Conservation (phyloP, 306 rosid species). For the Spatholobus suberectus region DNA sequence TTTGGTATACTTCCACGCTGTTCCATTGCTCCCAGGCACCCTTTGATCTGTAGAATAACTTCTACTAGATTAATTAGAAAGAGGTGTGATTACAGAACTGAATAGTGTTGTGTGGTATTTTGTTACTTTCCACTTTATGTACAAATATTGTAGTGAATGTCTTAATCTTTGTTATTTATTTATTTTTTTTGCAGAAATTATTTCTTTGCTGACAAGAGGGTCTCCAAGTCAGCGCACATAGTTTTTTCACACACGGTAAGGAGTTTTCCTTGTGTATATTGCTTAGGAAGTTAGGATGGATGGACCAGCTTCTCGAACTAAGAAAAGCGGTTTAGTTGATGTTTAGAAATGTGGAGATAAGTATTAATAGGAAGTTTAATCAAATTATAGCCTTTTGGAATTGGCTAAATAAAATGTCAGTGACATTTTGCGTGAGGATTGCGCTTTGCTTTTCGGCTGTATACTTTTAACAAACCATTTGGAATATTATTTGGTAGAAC, state of each 20-base stretch:
- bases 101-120: background rate
- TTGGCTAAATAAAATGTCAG: background rate
- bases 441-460: background rate
- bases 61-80: slow-evolving; percentile 43
- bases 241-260: slow-evolving; percentile 60
- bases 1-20: slow-evolving; percentile 50
- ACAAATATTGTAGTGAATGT: slow-evolving; percentile 20
- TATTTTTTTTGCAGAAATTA: slow-evolving; percentile 54
- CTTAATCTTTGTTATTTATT: slow-evolving; percentile 4
- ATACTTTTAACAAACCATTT: background rate
- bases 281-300: slow-evolving; percentile 14
- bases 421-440: background rate
- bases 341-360: background rate
- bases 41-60: slow-evolving; percentile 43
- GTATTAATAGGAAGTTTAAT: slow-evolving; percentile 18
- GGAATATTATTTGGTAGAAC: slow-evolving; percentile 10
- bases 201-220: slow-evolving; percentile 44
- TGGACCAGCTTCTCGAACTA: background rate
- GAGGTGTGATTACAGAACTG: slow-evolving; percentile 18
- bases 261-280: slow-evolving; percentile 8
- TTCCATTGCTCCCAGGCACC: slow-evolving; percentile 37
- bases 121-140: slow-evolving; percentile 1
- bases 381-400: slow-evolving; percentile 4
- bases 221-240: slow-evolving; percentile 47
- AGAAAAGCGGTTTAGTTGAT: background rate